A percentile compares a stretch with the other conserved stretches of the same genome.
Conservation (phyloP, 345 rosid genomes). For the Aethionema arabicum region DNA sequence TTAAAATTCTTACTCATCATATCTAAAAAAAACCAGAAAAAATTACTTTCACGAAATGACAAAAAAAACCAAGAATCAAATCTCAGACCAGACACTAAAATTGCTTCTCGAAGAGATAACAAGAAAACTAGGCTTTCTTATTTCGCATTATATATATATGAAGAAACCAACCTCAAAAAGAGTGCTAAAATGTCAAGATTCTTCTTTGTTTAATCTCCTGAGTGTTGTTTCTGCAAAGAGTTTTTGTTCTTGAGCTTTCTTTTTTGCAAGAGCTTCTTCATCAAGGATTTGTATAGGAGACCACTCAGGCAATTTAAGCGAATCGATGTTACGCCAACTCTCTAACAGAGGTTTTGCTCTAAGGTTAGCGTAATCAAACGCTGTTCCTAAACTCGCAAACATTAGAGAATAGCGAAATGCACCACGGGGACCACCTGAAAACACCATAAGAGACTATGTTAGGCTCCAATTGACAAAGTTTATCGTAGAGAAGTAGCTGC, state of each 20-base stretch:
- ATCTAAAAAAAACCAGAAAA: neutral
- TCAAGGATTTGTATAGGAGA: conserved; percentile 80
- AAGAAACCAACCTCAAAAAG: conserved; percentile 6
- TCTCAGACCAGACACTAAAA: neutral
- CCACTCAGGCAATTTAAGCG: conserved; percentile 76
- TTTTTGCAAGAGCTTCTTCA: conserved; percentile 72
- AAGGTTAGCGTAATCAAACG: conserved; percentile 52
- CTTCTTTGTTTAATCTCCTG: conserved; percentile 61
- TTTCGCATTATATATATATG: too few species aligned
- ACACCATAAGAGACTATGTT: conserved; percentile 3
- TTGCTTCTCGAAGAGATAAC: neutral
- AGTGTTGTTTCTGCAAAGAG: conserved; percentile 44
- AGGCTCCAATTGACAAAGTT: too few species aligned
- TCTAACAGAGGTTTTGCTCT: conserved; percentile 46
- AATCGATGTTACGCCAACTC: conserved; percentile 37
- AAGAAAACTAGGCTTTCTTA: too few species aligned
- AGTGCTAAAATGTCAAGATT: conserved; percentile 42
- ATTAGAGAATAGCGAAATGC: conserved; percentile 68
- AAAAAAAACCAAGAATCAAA: neutral
- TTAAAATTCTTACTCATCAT: neutral
- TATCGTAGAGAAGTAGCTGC: too few species aligned
- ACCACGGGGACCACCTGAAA: conserved; percentile 73
- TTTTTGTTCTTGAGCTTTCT: conserved; percentile 64
- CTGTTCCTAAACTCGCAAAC: conserved; percentile 65
- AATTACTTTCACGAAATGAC: neutral